Evolutionary conservation across 305 asterid genomes (phyloP).

Genomic region (Solanum hybrid): DNA sequence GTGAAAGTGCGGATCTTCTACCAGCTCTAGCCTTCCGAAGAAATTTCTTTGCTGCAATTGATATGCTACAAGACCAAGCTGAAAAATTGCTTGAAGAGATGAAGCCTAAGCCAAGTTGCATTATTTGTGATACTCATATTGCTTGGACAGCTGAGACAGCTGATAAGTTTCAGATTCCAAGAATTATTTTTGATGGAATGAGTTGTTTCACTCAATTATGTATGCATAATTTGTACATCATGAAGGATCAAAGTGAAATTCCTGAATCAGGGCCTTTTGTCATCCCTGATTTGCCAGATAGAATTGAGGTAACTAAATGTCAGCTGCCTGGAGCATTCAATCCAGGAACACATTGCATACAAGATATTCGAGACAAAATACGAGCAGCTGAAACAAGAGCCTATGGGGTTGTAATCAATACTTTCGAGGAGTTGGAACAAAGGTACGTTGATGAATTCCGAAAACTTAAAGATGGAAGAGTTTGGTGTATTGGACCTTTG

Average conservation of each 20-base stretch:
- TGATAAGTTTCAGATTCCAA: conserved; percentile 23
- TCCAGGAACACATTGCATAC: background rate
- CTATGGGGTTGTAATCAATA: conserved; percentile 38
- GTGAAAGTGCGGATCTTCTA: conserved; percentile 28
- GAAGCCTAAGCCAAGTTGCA: conserved; percentile 33
- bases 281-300: conserved; percentile 30
- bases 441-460: conserved; percentile 22
- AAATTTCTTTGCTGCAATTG: conserved; percentile 24
- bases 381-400: conserved; percentile 23
- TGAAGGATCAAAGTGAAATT: background rate
- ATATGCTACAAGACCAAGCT: conserved; percentile 12
- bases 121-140: conserved; percentile 34
- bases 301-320: conserved; percentile 23
- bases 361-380: conserved; percentile 17
- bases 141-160: conserved; percentile 31
- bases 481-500: conserved; percentile 36
- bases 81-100: background rate
- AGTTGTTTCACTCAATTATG: conserved; percentile 37
- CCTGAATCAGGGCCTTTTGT: conserved; percentile 21
- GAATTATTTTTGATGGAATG: conserved; percentile 52
- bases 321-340: conserved; percentile 36
- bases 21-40: background rate
- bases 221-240: conserved; percentile 9
- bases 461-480: conserved; percentile 10
- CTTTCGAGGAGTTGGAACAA: conserved; percentile 34